Evolutionary conservation across 352 stramenopile genomes (phyloP).

Genomic region (Chloridella minuta): DNA sequence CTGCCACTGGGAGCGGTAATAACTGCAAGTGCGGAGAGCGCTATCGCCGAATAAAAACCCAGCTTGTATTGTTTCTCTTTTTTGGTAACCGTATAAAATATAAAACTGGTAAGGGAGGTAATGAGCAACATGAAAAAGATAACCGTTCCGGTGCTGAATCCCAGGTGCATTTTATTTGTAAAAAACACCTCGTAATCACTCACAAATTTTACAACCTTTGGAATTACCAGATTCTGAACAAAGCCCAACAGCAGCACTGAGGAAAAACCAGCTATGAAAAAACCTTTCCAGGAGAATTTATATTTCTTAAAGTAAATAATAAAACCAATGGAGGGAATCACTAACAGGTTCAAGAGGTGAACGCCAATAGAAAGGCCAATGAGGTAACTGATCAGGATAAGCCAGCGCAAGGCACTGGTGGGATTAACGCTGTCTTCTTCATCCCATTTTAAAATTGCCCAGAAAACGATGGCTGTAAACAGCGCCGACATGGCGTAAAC

Average conservation of each 20-base stretch:
- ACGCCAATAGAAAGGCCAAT: background rate
- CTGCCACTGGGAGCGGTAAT: background rate
- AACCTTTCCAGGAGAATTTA: background rate
- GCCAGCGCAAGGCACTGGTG: background rate
- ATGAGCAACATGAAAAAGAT: background rate
- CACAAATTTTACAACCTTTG: background rate
- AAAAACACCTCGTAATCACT: constrained; percentile 2
- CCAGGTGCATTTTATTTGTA: background rate
- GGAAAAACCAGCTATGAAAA: background rate
- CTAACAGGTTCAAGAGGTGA: background rate
- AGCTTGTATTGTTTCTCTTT: background rate
- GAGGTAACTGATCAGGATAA: background rate
- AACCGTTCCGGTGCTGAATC: background rate
- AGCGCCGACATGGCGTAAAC: background rate
- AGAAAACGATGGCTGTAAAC: background rate
- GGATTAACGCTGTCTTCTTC: background rate
- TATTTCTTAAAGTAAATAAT: constrained; percentile 10
- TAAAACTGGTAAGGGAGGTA: background rate
- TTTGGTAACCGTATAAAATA: background rate
- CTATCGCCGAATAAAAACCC: background rate
- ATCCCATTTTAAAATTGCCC: background rate
- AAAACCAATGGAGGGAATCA: background rate
- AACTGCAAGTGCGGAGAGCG: background rate
- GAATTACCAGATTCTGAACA: background rate
- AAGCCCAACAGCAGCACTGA: background rate